Base-by-base conservation (phyloP, 2,329 filamentous ascomycete species). In the Acephala macrosclerotiorum region DNA sequence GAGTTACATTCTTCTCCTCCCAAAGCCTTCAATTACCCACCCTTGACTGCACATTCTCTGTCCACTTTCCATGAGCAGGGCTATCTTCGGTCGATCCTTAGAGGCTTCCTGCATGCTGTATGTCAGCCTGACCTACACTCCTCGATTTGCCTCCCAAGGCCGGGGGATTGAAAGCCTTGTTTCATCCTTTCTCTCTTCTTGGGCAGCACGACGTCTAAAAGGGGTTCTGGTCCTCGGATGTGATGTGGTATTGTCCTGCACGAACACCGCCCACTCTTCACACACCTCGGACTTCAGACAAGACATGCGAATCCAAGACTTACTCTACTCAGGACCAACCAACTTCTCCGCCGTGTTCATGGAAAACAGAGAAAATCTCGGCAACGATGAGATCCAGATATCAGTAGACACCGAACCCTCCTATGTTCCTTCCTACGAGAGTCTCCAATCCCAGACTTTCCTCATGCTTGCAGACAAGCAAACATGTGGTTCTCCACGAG, bases 311-410 rank as follows among this genome's bases (percentile, higher is more conserved):
- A 40, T 36, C 55, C 9, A 57, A 56, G 49, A 58, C 62, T 67
- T 55, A 69, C 60, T n/a, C 26, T 47, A 8, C 47, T n/a, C 62
- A 62, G 72, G 68, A n/a, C 73, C 74, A n/a, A 75, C 74, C 11
- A 73, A 70, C 60, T 76, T 75, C 68, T 75, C 74, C 0, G 74
- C 74, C 9, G 73, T 75, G 11, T 76, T 75, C 60, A 58, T 70
- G 12, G 74, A 76, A 55, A 75, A 75, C 33, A 60, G 66, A 33
- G 68, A 72, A 18, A 70, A 74, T 57, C 66, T 75, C 18, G 70
- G 68, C 5, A 71, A 70, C 42, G 60, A 64, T 16, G 70, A 72
- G 4, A 64, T 74, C 42, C 69, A 72, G 11, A 68, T 75, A n/a
- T 72, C 72, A 22, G 73, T 72, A 47, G 71, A 75, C 47, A 61